Conservation (phyloP, 2,329 filamentous ascomycete species). For the Cytospora paraplurivora region DNA sequence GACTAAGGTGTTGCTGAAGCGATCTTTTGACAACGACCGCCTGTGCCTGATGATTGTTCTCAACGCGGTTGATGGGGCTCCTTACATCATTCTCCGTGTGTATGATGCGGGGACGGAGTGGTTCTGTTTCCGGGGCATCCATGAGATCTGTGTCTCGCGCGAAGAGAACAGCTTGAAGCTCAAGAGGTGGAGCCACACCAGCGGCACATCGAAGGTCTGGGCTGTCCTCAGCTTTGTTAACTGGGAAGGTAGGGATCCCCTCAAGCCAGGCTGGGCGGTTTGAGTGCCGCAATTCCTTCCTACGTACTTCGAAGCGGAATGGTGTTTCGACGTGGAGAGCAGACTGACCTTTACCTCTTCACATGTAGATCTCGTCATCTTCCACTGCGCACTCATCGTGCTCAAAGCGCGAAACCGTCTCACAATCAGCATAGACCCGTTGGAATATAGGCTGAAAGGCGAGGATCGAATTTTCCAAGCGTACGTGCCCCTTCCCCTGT, state of each 20-base stretch:
- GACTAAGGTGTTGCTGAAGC: slow-evolving; percentile 56
- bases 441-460: slow-evolving; percentile 48
- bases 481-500: slow-evolving; percentile 42
- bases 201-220: slow-evolving; percentile 53
- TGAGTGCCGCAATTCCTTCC: not conserved
- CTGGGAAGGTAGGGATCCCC: slow-evolving; percentile 57
- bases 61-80: slow-evolving; percentile 45
- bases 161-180: slow-evolving; percentile 53
- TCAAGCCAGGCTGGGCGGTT: not conserved
- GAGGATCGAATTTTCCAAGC: slow-evolving; percentile 59
- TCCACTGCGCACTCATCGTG: slow-evolving; percentile 59
- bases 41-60: slow-evolving; percentile 57
- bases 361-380: slow-evolving; percentile 57
- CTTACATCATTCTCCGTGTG: slow-evolving; percentile 52
- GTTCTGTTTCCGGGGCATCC: slow-evolving; percentile 54
- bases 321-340: not conserved
- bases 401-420: slow-evolving; percentile 55
- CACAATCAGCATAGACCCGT: slow-evolving; percentile 46
- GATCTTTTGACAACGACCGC: slow-evolving; percentile 60
- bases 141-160: slow-evolving; percentile 57
- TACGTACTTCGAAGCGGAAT: not conserved
- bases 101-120: slow-evolving; percentile 44
- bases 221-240: slow-evolving; percentile 58
- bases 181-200: slow-evolving; percentile 52
- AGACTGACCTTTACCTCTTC: slow-evolving; percentile 25